Conservation (phyloP, 306 rosid species). For the Quercus rubra region DNA sequence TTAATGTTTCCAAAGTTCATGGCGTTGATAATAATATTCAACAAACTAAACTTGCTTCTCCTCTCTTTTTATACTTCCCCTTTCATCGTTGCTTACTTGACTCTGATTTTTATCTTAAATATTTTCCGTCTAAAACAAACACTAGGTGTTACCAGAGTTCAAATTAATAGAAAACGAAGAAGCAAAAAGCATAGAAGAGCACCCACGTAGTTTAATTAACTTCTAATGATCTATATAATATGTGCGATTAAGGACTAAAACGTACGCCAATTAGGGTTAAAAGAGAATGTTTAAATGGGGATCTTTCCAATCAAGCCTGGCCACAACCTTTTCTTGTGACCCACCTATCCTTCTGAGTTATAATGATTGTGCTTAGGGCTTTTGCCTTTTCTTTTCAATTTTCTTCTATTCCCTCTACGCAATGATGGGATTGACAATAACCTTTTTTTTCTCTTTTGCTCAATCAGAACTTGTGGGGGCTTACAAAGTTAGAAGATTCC, state of each 20-base stretch:
- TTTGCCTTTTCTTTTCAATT: not conserved
- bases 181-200: not conserved
- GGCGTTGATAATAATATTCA: too few species aligned
- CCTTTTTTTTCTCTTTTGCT: conserved; percentile 27
- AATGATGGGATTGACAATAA: conserved; percentile 49
- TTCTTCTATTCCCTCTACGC: conserved; percentile 17
- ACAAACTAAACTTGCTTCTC: too few species aligned
- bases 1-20: too few species aligned
- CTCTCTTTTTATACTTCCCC: not conserved
- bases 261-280: conserved; percentile 27
- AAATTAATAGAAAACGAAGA: not conserved
- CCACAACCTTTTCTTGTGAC: conserved; percentile 40
- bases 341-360: conserved; percentile 44
- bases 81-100: not conserved
- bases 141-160: not conserved
- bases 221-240: conserved; percentile 11
- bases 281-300: conserved; percentile 22
- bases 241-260: conserved; percentile 31
- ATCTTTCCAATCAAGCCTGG: conserved; percentile 40
- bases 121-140: not conserved
- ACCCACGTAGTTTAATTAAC: not conserved
- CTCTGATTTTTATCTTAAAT: not conserved
- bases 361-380: conserved; percentile 34
- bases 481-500: conserved; percentile 73
- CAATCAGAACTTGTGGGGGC: conserved; percentile 28